These are phyloP conservation scores for Starmerella sp. DNA, from an alignment of 805 yeast species.

Conservation along the genomic window DNA sequence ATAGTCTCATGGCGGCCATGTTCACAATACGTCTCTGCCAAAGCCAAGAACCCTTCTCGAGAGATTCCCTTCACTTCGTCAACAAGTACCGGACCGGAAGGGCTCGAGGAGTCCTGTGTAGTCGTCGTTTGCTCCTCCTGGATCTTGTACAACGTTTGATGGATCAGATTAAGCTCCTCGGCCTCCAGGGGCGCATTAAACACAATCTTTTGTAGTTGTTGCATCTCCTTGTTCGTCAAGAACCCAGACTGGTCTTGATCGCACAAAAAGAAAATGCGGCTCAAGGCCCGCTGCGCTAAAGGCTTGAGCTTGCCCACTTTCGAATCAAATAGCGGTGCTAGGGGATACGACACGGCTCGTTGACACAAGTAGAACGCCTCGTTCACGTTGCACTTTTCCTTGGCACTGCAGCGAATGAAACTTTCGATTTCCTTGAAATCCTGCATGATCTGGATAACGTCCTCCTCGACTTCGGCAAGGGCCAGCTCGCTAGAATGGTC, in stretches of 20 bases:
- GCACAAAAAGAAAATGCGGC: constrained; percentile 67
- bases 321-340: constrained; percentile 88
- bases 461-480: constrained; percentile 46
- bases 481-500: constrained; percentile 1
- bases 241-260: constrained; percentile 87
- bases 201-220: constrained; percentile 59
- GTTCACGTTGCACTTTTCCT: constrained; percentile 68
- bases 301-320: constrained; percentile 76
- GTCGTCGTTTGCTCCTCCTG: constrained; percentile 25
- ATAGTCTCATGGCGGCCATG: constrained; percentile 92
- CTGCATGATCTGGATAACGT: constrained; percentile 70
- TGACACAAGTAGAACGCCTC: constrained; percentile 91
- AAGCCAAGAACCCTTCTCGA: constrained; percentile 58
- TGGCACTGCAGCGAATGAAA: constrained; percentile 80
- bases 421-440: constrained; percentile 93
- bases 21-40: constrained; percentile 77
- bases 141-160: constrained; percentile 29
- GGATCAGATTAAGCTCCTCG: constrained; percentile 32
- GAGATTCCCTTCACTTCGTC: constrained; percentile 43
- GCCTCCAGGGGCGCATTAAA: constrained; percentile 48
- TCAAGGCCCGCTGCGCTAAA: constrained; percentile 60
- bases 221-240: constrained; percentile 59
- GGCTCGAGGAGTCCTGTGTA: constrained; percentile 8
- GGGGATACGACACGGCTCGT: constrained; percentile 83
- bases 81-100: not conserved